Evolutionary conservation across 2,329 filamentous ascomycete species (phyloP), one percentile per base, ranked within the genome.

Genomic region (Metarhizium humberi): DNA sequence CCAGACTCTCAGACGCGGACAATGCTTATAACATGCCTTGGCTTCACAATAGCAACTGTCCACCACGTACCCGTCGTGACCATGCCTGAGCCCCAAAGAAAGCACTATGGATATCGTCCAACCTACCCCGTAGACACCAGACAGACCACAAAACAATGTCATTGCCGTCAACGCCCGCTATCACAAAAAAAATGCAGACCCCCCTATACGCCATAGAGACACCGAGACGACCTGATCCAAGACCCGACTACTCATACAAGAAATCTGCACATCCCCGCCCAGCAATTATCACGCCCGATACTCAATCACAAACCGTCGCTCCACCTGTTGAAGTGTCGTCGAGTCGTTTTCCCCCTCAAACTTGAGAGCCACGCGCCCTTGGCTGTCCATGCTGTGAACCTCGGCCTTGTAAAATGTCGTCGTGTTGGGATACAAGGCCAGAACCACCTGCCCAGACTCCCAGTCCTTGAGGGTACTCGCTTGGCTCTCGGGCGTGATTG

Each of bases 321-420:
- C 87, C 29, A 92, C 88, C 60, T 87, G 81, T 70, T 89, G 87
- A 67, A 88, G 80, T 59, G 84, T 89, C 62, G 84, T 85, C 59
- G 76, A 80, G 63, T 86, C 86, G 66, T 90, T 87, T 63, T 91
- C 87, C 14, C 88, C 88, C 66, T 92, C 89, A 63, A 92, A 92
- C 59, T 88, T 84, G 60, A 92, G 74, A 55, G 80, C 80, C 46
- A 86, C 82, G 57, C 77, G 79, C 45, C 76, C 65, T 58, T 76
- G 67, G 43, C 73, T 73, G 55, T 85, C 75, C 75, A 81, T 85
- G 40, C 85, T 85, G 71, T 89, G 87, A 8, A 92, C 88, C 62
- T 91, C 87, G 1, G 89, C 89, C 66, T 88, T 85, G 68, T 94
- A 94, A 63, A 94, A 92, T 0, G 88, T 92, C 1, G 89, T 92